Base-by-base conservation (phyloP, 1,139 yeast genomes). In the Kodamaea ohmeri region DNA sequence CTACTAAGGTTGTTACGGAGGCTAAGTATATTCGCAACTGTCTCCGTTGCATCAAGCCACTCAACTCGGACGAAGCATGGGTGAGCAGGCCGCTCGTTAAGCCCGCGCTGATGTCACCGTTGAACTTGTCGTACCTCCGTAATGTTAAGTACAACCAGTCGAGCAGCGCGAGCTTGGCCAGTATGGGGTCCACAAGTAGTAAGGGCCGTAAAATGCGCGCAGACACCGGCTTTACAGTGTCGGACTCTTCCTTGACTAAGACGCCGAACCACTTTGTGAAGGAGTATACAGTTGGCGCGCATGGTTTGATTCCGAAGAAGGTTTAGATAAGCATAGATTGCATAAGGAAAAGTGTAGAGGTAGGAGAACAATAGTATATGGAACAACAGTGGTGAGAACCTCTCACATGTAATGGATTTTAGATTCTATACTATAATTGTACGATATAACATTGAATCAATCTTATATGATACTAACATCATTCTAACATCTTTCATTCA, bases 41-140 rank as follows among this genome's bases (percentile, higher is more conserved):
- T 25, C 55, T 78, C 25, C 65, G 83, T 35, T 79, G 85, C 47
- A 76, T 79, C 32, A 75, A 71, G 48, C 76, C 82, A 5, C 61
- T 79, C 36, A 61, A 71, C 2, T 64, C 65, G 46, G 79, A 76
- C 35, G 80, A 76, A 30, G 51, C 68, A 7, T 79, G 84, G 83
- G 62, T 73, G 19, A 74, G 76, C 18, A 73, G 67, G 46, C 53
- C 63, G 6, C 50, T 76, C 12, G 74, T 75, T 22, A 67, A 69
- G 38, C 75, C 79, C 1, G 56, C 73, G 13, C 52, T 61, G 2
- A 46, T 63, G 31, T 60, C 64, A n/a, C 66, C 68, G 4, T 47
- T 61, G 26, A 55, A 54, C 35, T 51, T 60, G 33, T 49, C 56
- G 12, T 56, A 56, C 39, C 45, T 60, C 40, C 46, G 51, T 36